Conservation (phyloP, 352 stramenopile genomes). For the Thalassiosira sp. region DNA sequence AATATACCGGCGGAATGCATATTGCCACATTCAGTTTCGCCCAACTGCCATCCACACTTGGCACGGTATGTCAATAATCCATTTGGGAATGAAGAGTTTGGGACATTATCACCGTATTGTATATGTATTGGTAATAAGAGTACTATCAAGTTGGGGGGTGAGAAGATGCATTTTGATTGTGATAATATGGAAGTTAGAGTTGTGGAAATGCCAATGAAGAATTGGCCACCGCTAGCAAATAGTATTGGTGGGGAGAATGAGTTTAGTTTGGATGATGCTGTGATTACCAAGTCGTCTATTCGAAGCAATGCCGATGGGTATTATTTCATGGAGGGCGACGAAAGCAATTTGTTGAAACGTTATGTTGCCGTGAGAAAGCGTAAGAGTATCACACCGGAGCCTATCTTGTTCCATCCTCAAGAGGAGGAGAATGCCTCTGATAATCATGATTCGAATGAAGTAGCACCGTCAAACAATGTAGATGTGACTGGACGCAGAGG, state of each 20-base stretch:
- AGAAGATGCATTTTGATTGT: conserved; percentile 28
- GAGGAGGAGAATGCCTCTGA: not conserved
- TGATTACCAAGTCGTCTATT: conserved; percentile 7
- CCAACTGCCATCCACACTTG: conserved; percentile 26
- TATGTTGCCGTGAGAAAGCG: not conserved
- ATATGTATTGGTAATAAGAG: conserved; percentile 56
- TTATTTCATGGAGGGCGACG: conserved; percentile 2
- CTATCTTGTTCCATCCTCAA: conserved; percentile 6
- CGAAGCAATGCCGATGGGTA: not conserved
- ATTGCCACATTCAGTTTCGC: conserved; percentile 36
- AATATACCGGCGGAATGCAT: conserved; percentile 53
- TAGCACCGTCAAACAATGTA: not conserved
- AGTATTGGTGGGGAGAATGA: not conserved
- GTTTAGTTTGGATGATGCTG: conserved; percentile 14
- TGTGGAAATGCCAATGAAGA: not conserved
- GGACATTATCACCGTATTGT: conserved; percentile 42
- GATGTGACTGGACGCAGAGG: not conserved
- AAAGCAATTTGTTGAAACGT: conserved; percentile 3
- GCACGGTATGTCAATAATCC: conserved; percentile 37
- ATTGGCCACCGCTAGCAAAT: not conserved
- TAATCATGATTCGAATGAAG: not conserved
- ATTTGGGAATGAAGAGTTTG: conserved; percentile 47
- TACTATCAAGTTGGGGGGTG: conserved; percentile 1
- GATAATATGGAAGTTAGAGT: conserved; percentile 29
- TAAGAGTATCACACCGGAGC: not conserved